These are phyloP conservation scores for Crinitomyces ghanaensis DNA, from an alignment of 805 yeast species.

Conservation along the genomic window DNA sequence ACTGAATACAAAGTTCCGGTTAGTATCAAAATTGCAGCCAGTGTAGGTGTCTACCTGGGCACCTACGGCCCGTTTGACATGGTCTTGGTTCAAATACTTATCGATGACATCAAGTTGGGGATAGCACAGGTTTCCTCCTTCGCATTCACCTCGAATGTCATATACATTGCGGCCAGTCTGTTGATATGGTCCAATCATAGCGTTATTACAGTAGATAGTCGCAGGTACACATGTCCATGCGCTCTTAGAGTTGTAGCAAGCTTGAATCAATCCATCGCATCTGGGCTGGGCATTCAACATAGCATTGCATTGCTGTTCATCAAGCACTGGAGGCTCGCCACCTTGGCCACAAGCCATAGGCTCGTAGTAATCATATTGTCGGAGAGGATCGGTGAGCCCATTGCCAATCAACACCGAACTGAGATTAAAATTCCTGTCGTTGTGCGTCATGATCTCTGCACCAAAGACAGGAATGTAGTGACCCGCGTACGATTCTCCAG, in stretches of 20 bases:
- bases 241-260: constrained; percentile 66
- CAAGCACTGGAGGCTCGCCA: constrained; percentile 65
- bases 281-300: constrained; percentile 62
- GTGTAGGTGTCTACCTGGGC: constrained; percentile 75
- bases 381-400: constrained; percentile 80
- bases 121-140: constrained; percentile 60
- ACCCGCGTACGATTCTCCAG: constrained; percentile 94
- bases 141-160: constrained; percentile 76
- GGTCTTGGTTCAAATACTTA: constrained; percentile 62
- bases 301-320: constrained; percentile 65
- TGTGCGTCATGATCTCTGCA: constrained; percentile 38
- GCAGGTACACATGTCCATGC: constrained; percentile 90
- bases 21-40: constrained; percentile 72
- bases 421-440: constrained; percentile 58
- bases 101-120: constrained; percentile 66
- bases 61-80: constrained; percentile 73
- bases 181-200: constrained; percentile 67
- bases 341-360: constrained; percentile 95
- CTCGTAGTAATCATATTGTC: constrained; percentile 69
- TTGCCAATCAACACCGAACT: constrained; percentile 83
- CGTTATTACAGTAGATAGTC: constrained; percentile 77
- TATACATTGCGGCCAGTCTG: constrained; percentile 84
- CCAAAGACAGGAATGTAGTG: constrained; percentile 88
- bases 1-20: constrained; percentile 69
- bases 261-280: constrained; percentile 62